Percentiles rank a stretch among this genome's conserved stretches.
Evolutionary conservation across 2,329 filamentous ascomycete species (phyloP).

Genomic region (Fusarium napiforme): DNA sequence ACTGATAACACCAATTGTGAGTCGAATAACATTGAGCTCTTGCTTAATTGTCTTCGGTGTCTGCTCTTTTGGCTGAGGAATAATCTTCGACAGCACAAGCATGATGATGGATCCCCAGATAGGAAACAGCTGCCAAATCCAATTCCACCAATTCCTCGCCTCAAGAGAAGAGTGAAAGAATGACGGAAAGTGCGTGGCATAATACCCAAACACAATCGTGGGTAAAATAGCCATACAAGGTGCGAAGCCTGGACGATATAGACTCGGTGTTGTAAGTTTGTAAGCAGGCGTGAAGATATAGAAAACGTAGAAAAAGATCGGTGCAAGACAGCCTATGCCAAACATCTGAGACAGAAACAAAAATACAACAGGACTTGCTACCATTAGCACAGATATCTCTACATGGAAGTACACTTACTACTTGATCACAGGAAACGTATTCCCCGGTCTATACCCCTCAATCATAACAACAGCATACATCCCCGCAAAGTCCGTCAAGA

Average conservation of each 20-base stretch:
- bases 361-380: constrained; percentile 25
- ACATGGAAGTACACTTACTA: neutral
- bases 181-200: constrained; percentile 29
- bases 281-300: constrained; percentile 33
- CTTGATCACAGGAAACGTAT: constrained; percentile 30
- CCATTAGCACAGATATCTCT: neutral
- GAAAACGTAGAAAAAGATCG: constrained; percentile 43
- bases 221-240: constrained; percentile 34
- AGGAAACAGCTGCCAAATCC: constrained; percentile 48
- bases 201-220: constrained; percentile 30
- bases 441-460: constrained; percentile 36
- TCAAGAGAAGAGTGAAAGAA: constrained; percentile 40
- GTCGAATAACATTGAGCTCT: neutral
- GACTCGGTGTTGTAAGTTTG: constrained; percentile 19
- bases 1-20: neutral
- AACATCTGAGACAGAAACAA: constrained; percentile 39
- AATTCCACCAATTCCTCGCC: constrained; percentile 45
- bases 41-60: rapidly evolving
- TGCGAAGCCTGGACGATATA: constrained; percentile 10
- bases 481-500: constrained; percentile 44
- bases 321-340: constrained; percentile 34
- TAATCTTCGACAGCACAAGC: constrained; percentile 18
- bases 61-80: neutral
- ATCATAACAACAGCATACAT: constrained; percentile 44
- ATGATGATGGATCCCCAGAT: constrained; percentile 39